These are phyloP conservation scores for Medicago ruthenica DNA, from an alignment of 306 rosid genomes.

Conservation along the genomic window DNA sequence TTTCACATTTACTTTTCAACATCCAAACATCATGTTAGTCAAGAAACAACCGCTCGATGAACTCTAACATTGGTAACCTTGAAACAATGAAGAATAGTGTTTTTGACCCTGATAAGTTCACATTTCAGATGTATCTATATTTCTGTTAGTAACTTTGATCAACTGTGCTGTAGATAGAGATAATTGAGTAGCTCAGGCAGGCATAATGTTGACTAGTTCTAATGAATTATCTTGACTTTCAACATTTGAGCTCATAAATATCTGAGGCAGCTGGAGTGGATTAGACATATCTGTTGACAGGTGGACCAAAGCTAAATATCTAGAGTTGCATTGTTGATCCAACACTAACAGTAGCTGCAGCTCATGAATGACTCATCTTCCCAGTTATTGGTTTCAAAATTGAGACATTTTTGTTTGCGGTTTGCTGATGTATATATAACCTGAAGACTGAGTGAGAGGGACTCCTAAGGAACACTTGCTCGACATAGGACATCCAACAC, in stretches of 20 bases:
- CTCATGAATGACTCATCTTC: constrained; percentile 5
- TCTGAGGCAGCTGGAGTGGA: constrained; percentile 16
- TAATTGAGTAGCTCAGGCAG: background rate
- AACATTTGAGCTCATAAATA: background rate
- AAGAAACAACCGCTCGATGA: background rate
- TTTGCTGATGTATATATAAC: constrained; percentile 20
- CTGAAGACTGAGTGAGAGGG: background rate
- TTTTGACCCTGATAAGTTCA: background rate
- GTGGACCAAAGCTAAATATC: constrained; percentile 36
- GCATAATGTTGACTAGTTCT: background rate
- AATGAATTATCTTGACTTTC: constrained; percentile 4
- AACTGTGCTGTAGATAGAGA: background rate
- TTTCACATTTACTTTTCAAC: background rate
- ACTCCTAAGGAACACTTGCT: constrained; percentile 8
- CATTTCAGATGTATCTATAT: background rate
- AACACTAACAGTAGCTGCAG: background rate
- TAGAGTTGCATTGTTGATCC: background rate
- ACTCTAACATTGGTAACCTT: background rate
- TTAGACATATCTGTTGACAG: constrained; percentile 1
- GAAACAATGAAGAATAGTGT: background rate
- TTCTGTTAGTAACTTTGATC: background rate
- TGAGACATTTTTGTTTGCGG: background rate
- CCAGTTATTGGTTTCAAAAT: constrained; percentile 2
- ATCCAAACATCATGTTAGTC: background rate
- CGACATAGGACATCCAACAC: constrained; percentile 13